Evolutionary conservation across 1,139 yeast species (phyloP).

Genomic region (Kluyveromyces sp.): DNA sequence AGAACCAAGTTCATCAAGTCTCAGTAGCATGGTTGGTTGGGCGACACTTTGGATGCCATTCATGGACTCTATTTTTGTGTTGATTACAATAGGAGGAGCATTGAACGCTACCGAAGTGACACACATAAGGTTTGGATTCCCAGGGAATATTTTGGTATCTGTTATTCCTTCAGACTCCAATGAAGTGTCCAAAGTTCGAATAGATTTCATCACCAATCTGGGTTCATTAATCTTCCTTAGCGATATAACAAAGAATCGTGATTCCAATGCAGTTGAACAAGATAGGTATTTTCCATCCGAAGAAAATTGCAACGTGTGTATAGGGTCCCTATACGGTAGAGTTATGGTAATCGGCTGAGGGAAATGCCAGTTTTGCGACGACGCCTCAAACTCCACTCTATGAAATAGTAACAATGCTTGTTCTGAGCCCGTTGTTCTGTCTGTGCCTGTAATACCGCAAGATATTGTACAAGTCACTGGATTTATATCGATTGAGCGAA

Average conservation of each 20-base stretch:
- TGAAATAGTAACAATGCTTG: conserved; percentile 77
- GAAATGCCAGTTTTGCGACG: conserved; percentile 31
- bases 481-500: conserved; percentile 69
- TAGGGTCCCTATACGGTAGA: conserved; percentile 79
- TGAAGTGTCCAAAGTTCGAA: conserved; percentile 52
- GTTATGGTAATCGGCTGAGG: conserved; percentile 61
- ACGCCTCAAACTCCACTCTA: conserved; percentile 23
- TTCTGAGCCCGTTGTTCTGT: conserved; percentile 59
- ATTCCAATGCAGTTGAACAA: conserved; percentile 80
- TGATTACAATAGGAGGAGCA: conserved; percentile 55
- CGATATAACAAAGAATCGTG: conserved; percentile 69
- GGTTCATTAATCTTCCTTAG: conserved; percentile 62
- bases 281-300: conserved; percentile 61
- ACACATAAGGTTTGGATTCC: conserved; percentile 47
- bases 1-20: conserved; percentile 77
- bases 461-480: conserved; percentile 61
- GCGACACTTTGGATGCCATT: conserved; percentile 39
- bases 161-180: conserved; percentile 86
- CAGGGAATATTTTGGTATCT: conserved; percentile 64
- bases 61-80: conserved; percentile 43
- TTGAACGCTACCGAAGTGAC: conserved; percentile 55
- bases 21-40: conserved; percentile 48
- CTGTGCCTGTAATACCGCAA: conserved; percentile 76
- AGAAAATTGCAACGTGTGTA: conserved; percentile 66
- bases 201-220: conserved; percentile 58